These are phyloP conservation scores for Blastocystis sp. DNA, from an alignment of 352 stramenopile species.

Conservation along the genomic window DNA sequence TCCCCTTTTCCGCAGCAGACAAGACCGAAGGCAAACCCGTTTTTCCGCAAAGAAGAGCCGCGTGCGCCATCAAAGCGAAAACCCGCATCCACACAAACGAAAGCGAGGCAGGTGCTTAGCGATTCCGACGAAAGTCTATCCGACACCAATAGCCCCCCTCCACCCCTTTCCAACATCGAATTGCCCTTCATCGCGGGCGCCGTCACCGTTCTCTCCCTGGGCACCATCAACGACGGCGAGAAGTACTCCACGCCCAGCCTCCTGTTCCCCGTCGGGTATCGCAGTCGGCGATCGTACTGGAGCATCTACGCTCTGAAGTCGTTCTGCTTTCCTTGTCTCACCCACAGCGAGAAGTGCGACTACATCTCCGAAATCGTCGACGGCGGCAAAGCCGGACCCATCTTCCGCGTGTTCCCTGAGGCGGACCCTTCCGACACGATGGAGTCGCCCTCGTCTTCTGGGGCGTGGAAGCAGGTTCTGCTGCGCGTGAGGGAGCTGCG, in stretches of 20 bases:
- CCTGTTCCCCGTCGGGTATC: constrained; percentile 47
- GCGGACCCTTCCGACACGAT: background rate
- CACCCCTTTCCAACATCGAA: too few relatives aligned
- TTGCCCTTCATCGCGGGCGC: background rate
- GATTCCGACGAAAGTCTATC: too few relatives aligned
- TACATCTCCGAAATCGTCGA: constrained; percentile 61
- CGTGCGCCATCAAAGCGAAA: background rate
- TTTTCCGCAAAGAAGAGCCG: background rate
- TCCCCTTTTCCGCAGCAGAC: constrained; percentile 31
- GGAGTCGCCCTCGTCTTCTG: background rate
- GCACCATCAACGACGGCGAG: background rate
- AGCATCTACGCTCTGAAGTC: constrained; percentile 26
- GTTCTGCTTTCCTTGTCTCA: background rate
- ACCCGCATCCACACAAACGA: background rate
- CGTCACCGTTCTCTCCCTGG: background rate
- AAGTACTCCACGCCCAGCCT: constrained; percentile 18
- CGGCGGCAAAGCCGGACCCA: background rate
- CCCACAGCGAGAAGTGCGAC: background rate
- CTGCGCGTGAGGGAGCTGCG: constrained; percentile 35
- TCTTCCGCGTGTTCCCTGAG: constrained; percentile 45
- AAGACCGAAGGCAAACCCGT: constrained; percentile 1
- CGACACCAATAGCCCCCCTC: too few relatives aligned
- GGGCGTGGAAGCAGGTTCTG: constrained; percentile 50
- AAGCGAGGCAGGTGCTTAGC: background rate
- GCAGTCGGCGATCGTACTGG: background rate